Evolutionary conservation across 495 filamentous ascomycete species (phyloP), one percentile per base, ranked within the genome.

Genomic region (Penicillium turbatum): DNA sequence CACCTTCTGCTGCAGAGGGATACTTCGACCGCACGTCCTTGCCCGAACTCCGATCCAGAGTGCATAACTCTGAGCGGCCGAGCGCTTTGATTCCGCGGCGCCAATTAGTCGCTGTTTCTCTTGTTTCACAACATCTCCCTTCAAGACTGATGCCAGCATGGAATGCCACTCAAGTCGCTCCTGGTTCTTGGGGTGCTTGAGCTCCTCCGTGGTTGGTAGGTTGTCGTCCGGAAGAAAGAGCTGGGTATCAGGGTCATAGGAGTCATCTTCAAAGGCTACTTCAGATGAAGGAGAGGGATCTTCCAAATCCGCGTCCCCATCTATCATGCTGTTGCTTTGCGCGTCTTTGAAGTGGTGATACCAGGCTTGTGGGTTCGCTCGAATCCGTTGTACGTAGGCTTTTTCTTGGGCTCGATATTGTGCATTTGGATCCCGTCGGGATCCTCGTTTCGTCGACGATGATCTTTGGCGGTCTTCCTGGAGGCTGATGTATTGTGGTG

Each of bases 151-250:
- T 26, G 92, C 90, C 35, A 98, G 75, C 93, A 98, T 98, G 5
- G 89, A 87, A 72, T 98, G 92, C 93, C 93, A 98, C 70, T 98
- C 95, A 26, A 98, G 74, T 34, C 93, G 78, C 69, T 97, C 93
- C 47, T 93, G 82, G 63, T 93, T 97, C 57, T 82, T 84, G 1
- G 89, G 87, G 57, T 95, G 87, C 73, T 86, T 86, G 31, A 97
- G 74, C 66, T 98, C 95, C 53, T 97, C 93, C 27, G 86, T 71
- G 4, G 89, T 90, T 3, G 92, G 90, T 59, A 95, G 85, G 55
- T 88, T 87, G 52, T 95, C 89, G 50, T 89, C 86, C 30, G 86
- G 80, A 58, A 92, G 86, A 63, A 96, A 96, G 51, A 97, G 80
- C 63, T 97, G 84, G 26, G 89, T 92, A 63, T 97, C 93, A 49